Conservation (phyloP, 345 rosid genomes). For the Gynandropsis gynandra region DNA sequence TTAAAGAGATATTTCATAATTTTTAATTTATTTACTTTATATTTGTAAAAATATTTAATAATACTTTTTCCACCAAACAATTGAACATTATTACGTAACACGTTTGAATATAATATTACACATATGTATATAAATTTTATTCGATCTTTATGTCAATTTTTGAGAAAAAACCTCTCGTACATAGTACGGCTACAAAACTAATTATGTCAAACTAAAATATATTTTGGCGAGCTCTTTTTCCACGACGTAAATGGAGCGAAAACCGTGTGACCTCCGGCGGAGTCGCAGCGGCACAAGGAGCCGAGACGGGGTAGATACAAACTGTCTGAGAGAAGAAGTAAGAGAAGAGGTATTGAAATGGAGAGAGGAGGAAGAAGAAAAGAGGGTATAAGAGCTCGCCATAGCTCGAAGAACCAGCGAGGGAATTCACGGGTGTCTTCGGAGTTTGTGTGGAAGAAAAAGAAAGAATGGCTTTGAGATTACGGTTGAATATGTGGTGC, state of each 20-base stretch:
- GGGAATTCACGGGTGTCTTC: background rate
- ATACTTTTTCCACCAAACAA: too few relatives aligned
- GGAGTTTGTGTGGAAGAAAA: background rate
- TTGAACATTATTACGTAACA: too few relatives aligned
- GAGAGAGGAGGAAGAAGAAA: slow-evolving; percentile 31
- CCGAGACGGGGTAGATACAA: slow-evolving; percentile 31
- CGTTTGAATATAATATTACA: too few relatives aligned
- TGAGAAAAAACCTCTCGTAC: too few relatives aligned
- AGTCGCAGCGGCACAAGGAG: slow-evolving; percentile 3
- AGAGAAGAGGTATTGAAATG: slow-evolving; percentile 33
- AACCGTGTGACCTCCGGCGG: slow-evolving; percentile 24
- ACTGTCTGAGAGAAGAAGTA: slow-evolving; percentile 35
- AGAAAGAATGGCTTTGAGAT: slow-evolving; percentile 9
- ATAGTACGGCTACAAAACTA: too few relatives aligned
- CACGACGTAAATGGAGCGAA: slow-evolving; percentile 38
- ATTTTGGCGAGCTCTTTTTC: too few relatives aligned
- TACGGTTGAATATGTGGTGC: slow-evolving; percentile 21
- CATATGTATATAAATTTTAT: too few relatives aligned
- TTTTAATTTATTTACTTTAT: too few relatives aligned
- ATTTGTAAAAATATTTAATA: too few relatives aligned
- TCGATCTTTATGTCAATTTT: too few relatives aligned
- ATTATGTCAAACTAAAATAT: too few relatives aligned
- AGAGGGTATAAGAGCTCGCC: slow-evolving; percentile 41
- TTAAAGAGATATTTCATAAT: too few relatives aligned
- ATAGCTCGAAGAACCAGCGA: slow-evolving; percentile 21